These are phyloP conservation scores for Leucocoprinus birnbaumii DNA, from an alignment of 768 basidiomycete species.

Conservation along the genomic window DNA sequence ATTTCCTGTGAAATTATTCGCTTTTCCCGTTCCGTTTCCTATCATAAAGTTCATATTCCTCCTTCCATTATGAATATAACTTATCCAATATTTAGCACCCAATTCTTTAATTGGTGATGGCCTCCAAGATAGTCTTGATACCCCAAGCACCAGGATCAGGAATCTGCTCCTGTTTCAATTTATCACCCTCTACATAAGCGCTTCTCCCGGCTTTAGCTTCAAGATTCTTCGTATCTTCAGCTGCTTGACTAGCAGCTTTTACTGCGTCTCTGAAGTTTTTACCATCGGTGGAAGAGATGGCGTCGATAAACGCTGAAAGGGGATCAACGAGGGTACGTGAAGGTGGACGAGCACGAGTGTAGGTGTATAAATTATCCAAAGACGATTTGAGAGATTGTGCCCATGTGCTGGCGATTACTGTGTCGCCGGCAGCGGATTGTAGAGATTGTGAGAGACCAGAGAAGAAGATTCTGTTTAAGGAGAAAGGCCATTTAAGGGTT, in stretches of 20 bases:
- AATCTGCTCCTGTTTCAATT: slow-evolving; percentile 58
- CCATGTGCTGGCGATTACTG: slow-evolving; percentile 58
- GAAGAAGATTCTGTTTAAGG: slow-evolving; percentile 76
- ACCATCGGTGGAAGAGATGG: slow-evolving; percentile 26
- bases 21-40: not conserved
- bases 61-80: not conserved
- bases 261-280: slow-evolving; percentile 50
- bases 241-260: slow-evolving; percentile 57
- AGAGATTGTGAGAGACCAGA: slow-evolving; percentile 80
- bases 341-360: slow-evolving; percentile 87
- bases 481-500: not conserved
- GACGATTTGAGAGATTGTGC: slow-evolving; percentile 53
- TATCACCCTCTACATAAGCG: slow-evolving; percentile 76
- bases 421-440: slow-evolving; percentile 31
- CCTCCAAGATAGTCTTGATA: slow-evolving; percentile 70
- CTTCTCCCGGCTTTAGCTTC: slow-evolving; percentile 87
- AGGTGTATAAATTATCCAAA: slow-evolving; percentile 64
- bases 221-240: slow-evolving; percentile 70
- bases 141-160: slow-evolving; percentile 95
- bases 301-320: slow-evolving; percentile 69
- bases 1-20: too few relatives aligned
- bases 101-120: slow-evolving; percentile 24
- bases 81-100: not conserved
- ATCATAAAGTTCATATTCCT: too few relatives aligned
- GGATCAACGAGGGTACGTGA: slow-evolving; percentile 94